A percentile compares a stretch with the other conserved stretches of the same genome.
Conservation (phyloP, 139 green algal genomes). For the Volvox reticuliferus region DNA sequence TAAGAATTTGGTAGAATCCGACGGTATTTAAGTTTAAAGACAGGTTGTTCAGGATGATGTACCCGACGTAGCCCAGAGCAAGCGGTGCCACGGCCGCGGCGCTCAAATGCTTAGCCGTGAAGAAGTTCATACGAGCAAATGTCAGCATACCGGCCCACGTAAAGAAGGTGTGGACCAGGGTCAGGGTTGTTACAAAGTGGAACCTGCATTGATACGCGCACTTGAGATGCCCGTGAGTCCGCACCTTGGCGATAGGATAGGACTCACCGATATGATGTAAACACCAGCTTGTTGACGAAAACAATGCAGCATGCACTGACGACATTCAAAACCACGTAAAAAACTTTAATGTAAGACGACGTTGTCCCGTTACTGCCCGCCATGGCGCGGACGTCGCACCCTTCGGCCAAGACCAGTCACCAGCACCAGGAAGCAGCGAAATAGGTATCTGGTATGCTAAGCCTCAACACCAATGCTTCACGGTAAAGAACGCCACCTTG, state of each 20-base stretch:
- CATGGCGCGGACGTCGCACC: neutral
- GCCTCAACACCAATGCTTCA: too few relatives aligned
- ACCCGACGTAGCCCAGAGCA: conserved; percentile 86
- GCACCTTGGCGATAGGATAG: neutral
- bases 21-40: conserved; percentile 90
- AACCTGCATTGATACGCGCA: conserved; percentile 53
- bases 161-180: conserved; percentile 84
- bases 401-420: too few relatives aligned
- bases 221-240: neutral
- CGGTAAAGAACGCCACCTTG: too few relatives aligned
- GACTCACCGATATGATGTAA: conserved; percentile 60
- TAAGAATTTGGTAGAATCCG: conserved; percentile 76
- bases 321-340: conserved; percentile 19
- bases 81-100: conserved; percentile 67
- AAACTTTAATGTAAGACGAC: neutral
- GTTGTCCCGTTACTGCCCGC: neutral
- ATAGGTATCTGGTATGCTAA: too few relatives aligned
- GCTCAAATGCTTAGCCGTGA: conserved; percentile 70
- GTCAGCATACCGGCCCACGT: conserved; percentile 68
- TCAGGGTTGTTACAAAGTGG: conserved; percentile 74
- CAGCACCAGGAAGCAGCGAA: too few relatives aligned
- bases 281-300: conserved; percentile 89
- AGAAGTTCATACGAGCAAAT: conserved; percentile 60
- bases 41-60: conserved; percentile 92
- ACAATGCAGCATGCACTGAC: conserved; percentile 70